Evolutionary conservation across 495 filamentous ascomycete genomes (phyloP).

Genomic region (Lepidopterella palustris): DNA sequence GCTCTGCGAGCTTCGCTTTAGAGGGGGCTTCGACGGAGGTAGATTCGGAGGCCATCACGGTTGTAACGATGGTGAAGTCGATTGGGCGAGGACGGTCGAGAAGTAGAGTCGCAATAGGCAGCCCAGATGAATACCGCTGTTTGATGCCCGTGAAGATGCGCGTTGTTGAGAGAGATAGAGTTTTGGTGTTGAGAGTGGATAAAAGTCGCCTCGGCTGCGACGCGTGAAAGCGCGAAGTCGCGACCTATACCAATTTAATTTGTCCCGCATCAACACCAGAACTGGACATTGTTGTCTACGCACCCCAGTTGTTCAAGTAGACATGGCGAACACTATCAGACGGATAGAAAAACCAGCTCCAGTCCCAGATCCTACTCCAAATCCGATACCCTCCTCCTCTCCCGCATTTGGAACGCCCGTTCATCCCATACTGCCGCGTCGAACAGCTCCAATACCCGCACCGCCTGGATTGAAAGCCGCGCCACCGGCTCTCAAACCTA

Average conservation of each 20-base stretch:
- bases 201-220: slow-evolving; percentile 2
- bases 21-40: slow-evolving; percentile 10
- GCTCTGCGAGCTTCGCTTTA: slow-evolving; percentile 35
- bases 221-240: slow-evolving; percentile 10
- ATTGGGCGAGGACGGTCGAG: too few species aligned
- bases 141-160: background rate
- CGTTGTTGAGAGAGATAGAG: background rate
- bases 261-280: background rate
- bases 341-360: slow-evolving; percentile 22
- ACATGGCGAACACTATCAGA: slow-evolving; percentile 13
- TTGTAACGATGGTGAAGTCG: slow-evolving; percentile 9
- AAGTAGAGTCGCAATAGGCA: too few species aligned
- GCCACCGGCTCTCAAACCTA: slow-evolving; percentile 49
- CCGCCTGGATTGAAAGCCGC: slow-evolving; percentile 46
- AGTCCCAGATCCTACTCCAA: slow-evolving; percentile 20
- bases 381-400: slow-evolving; percentile 76
- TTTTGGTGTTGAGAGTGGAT: background rate
- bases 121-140: slow-evolving; percentile 1
- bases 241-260: background rate
- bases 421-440: slow-evolving; percentile 56
- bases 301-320: background rate
- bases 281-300: background rate
- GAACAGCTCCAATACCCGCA: slow-evolving; percentile 43
- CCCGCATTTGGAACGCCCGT: slow-evolving; percentile 81
- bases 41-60: background rate